These are phyloP conservation scores for Sextonia rubra DNA, from an alignment of 164 flowering plant species.

Conservation along the genomic window DNA sequence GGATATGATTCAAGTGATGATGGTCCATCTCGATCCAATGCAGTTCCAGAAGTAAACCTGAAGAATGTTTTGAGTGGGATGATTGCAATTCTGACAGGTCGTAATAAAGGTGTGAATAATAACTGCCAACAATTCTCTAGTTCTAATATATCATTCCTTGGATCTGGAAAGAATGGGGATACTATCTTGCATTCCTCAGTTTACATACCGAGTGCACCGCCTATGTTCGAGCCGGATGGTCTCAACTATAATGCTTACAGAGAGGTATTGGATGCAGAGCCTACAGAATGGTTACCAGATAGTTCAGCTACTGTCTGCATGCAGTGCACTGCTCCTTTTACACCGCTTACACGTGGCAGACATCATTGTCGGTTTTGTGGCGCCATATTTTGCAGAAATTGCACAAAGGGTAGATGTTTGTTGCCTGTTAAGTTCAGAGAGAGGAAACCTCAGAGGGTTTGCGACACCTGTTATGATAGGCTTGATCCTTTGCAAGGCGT, in stretches of 20 bases:
- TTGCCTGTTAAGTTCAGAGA: conserved; percentile 87
- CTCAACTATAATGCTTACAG: conserved; percentile 51
- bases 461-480: conserved; percentile 88
- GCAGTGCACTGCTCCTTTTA: conserved; percentile 82
- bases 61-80: conserved; percentile 80
- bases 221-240: conserved; percentile 64
- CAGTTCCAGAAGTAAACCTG: conserved; percentile 68
- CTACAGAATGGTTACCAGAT: conserved; percentile 95
- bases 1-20: conserved; percentile 55
- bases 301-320: conserved; percentile 66
- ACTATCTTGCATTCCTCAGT: conserved; percentile 68
- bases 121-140: conserved; percentile 22
- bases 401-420: conserved; percentile 86
- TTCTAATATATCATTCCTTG: conserved; percentile 66
- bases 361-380: conserved; percentile 99
- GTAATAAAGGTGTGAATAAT: conserved; percentile 30
- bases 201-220: conserved; percentile 92
- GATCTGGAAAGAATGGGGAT: conserved; percentile 79
- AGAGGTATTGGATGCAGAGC: conserved; percentile 80
- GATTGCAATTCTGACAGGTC: conserved; percentile 69
- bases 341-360: conserved; percentile 82
- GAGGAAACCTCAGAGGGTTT: conserved; percentile 90
- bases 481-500: conserved; percentile 82
- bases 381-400: conserved; percentile 74
- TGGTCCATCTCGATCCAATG: conserved; percentile 15